Percentiles rank a stretch among this genome's conserved stretches.
Conservation (phyloP, 257 asterid species). For the Solanum gandarillasii region DNA sequence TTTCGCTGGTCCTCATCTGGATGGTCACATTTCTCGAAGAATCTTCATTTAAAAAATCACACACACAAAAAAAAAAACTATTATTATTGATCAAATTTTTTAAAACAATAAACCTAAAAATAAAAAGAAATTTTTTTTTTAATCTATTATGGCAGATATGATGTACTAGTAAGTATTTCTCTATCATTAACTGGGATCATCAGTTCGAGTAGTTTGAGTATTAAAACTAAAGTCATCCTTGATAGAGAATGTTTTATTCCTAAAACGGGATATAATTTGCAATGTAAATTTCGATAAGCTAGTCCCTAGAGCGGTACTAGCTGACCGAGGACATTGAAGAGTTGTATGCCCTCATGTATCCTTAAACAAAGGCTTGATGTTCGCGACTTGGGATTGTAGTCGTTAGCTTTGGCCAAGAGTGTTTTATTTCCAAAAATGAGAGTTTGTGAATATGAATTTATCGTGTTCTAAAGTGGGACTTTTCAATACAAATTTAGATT, state of each 20-base stretch:
- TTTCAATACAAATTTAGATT: neutral
- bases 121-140: too few species aligned
- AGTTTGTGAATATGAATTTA: neutral
- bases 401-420: neutral
- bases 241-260: neutral
- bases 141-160: neutral
- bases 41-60: slow-evolving; percentile 23
- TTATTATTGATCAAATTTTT: neutral
- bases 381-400: neutral
- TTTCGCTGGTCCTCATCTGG: slow-evolving; percentile 49
- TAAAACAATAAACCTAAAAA: neutral
- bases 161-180: neutral
- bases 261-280: neutral
- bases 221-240: neutral
- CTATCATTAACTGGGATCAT: neutral
- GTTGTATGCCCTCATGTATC: neutral
- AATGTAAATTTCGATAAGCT: neutral
- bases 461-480: neutral
- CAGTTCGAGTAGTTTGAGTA: neutral
- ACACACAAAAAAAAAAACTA: too few species aligned
- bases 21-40: slow-evolving; percentile 41
- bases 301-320: neutral
- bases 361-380: neutral
- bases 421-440: neutral
- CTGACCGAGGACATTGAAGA: neutral